Evolutionary conservation across 2,329 filamentous ascomycete genomes (phyloP).

Genomic region (Calonectria honghensis): DNA sequence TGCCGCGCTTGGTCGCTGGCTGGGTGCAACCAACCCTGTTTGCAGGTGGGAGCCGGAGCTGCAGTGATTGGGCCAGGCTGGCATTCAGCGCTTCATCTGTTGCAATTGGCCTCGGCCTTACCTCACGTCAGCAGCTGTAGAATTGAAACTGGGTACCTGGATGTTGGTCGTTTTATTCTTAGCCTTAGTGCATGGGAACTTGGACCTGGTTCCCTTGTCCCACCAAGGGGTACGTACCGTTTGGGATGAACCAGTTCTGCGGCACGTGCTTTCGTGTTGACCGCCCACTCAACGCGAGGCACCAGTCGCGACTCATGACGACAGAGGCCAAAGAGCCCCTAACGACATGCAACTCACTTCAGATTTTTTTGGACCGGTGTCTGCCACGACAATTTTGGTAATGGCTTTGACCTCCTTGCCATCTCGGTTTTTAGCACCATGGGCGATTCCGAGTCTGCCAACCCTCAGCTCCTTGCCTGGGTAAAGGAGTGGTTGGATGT

Average conservation of each 20-base stretch:
- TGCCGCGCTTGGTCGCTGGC: constrained; percentile 14
- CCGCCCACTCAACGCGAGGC: constrained; percentile 9
- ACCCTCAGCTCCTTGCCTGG: constrained; percentile 83
- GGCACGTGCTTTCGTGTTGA: constrained; percentile 54
- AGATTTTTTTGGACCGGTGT: constrained; percentile 17
- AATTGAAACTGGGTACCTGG: not conserved
- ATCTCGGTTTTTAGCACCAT: constrained; percentile 45
- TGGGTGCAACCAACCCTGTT: not conserved
- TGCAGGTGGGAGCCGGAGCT: constrained; percentile 44
- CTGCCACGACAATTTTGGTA: constrained; percentile 1
- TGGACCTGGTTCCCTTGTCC: constrained; percentile 8
- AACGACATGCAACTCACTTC: not conserved
- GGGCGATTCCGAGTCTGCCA: constrained; percentile 72
- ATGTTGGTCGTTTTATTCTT: not conserved
- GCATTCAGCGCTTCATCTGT: constrained; percentile 40
- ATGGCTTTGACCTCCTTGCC: constrained; percentile 17
- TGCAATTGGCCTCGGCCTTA: constrained; percentile 22
- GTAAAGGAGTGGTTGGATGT: constrained; percentile 86
- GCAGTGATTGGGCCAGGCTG: constrained; percentile 45
- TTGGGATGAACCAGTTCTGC: not conserved
- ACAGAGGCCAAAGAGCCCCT: not conserved
- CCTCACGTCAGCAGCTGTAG: constrained; percentile 50
- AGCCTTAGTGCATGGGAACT: not conserved
- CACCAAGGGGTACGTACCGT: constrained; percentile 19
- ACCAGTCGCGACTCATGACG: constrained; percentile 17